Conservation (phyloP, 257 asterid species). For the Leptodermis oblonga region DNA sequence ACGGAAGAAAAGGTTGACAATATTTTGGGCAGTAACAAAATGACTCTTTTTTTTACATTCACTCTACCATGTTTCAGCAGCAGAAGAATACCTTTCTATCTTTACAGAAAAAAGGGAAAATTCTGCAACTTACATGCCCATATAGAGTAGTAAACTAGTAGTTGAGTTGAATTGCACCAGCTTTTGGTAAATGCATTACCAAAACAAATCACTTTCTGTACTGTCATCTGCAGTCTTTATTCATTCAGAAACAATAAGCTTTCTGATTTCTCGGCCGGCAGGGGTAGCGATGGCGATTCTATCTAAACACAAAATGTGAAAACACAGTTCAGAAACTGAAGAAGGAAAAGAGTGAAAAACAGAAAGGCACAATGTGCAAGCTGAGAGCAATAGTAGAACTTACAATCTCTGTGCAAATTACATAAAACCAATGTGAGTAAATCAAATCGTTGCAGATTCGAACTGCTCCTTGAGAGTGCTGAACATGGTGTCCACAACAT, state of each 20-base stretch:
- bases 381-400: background rate
- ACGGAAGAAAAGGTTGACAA: too few relatives aligned
- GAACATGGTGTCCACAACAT: slow-evolving; percentile 45
- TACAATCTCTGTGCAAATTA: background rate
- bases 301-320: background rate
- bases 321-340: background rate
- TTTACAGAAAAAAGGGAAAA: too few relatives aligned
- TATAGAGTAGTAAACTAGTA: too few relatives aligned
- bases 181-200: too few relatives aligned
- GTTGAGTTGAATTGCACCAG: too few relatives aligned
- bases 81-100: too few relatives aligned
- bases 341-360: too few relatives aligned
- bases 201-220: too few relatives aligned
- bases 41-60: too few relatives aligned
- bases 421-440: background rate
- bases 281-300: background rate
- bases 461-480: slow-evolving; percentile 30
- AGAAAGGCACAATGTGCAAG: background rate
- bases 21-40: too few relatives aligned
- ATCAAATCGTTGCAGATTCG: slow-evolving; percentile 12
- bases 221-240: background rate
- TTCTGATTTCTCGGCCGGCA: background rate
- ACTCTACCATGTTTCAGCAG: too few relatives aligned
- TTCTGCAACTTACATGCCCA: too few relatives aligned
- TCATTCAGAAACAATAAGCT: background rate